A percentile compares a stretch with the other conserved stretches of the same genome.
phyloP scores from a whole-genome alignment of 1,284 basidiomycete genomes.

The Marasmius oreades region DNA sequence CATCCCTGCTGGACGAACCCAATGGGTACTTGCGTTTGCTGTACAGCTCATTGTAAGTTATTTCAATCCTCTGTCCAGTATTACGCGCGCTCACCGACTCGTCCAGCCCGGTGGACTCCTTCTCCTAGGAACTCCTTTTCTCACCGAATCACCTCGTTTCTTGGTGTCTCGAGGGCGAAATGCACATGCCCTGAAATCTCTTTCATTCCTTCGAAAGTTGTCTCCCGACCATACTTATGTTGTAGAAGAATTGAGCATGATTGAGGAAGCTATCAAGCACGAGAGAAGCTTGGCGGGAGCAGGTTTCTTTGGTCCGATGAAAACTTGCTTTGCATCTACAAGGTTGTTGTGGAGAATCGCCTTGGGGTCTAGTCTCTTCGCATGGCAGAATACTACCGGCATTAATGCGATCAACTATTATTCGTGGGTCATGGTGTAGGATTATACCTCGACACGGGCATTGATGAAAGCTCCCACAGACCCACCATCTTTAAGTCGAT shows the following conservation, averaged over 20 bases:
- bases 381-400: slow-evolving; percentile 34
- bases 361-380: slow-evolving; percentile 28
- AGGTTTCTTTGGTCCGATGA: slow-evolving; percentile 29
- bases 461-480: slow-evolving; percentile 11
- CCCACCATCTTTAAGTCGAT: slow-evolving; percentile 39
- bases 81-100: not conserved
- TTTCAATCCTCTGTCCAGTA: not conserved
- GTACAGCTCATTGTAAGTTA: slow-evolving; percentile 42
- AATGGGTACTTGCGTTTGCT: slow-evolving; percentile 48
- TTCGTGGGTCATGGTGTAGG: slow-evolving; percentile 22
- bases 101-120: slow-evolving; percentile 40
- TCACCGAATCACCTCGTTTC: slow-evolving; percentile 49
- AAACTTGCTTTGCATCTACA: slow-evolving; percentile 25
- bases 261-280: slow-evolving; percentile 25
- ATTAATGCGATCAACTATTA: slow-evolving; percentile 44
- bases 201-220: slow-evolving; percentile 37
- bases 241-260: slow-evolving; percentile 31
- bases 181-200: slow-evolving; percentile 34
- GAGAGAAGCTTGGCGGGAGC: slow-evolving; percentile 29
- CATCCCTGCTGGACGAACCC: slow-evolving; percentile 29
- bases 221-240: slow-evolving; percentile 35
- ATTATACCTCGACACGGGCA: not conserved
- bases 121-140: slow-evolving; percentile 36
- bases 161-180: slow-evolving; percentile 40
- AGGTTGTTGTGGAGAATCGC: slow-evolving; percentile 24